Evolutionary conservation across 345 rosid genomes (phyloP), one percentile per base, ranked within the genome.

Genomic region (Boechera retrofracta): DNA sequence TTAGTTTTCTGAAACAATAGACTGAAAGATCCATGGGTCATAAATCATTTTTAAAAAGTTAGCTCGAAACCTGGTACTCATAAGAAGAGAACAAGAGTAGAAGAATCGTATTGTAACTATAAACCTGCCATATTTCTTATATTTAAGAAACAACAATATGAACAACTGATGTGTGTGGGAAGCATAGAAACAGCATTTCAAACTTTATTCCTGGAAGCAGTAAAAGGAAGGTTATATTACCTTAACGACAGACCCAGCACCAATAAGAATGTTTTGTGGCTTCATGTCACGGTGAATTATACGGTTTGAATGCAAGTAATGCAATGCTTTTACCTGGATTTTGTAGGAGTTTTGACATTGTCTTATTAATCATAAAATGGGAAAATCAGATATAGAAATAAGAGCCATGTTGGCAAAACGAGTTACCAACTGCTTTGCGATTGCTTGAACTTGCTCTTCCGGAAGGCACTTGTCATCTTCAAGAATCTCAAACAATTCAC

Each of bases 201-300:
- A 7, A 56, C 28, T 45, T 5, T 21, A 41, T 62, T 53, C 58
- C 26, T 15, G n/a, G 62, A 18, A 71, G 72, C 47, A 71, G 55
- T 13, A 71, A 64, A 65, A 72, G 62, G 71, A 57, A 54, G 41
- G 63, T 31, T 77, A 18, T 39, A 72, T 77, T 77, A 94, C 98
- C 98, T 94, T 95, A 59, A 95, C 95, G 57, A 95, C 80, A 59
- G 98, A 88, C 10, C 95, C 96, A 72, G 98, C 89, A 79, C 99
- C 95, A 62, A 95, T 92, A 69, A 92, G 93, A 79, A 95, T 95
- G 86, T 95, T 95, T 65, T 95, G 99, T n/a, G 99, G 99, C 84
- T 95, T 95, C 99, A 95, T 90, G 76, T 95, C 99, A 64, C 98
- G 93, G 82, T 95, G 99, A 57, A 95, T 95, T 72, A 95, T 95